Conservation (phyloP, 306 rosid genomes). For the Vachellia collinsii region DNA sequence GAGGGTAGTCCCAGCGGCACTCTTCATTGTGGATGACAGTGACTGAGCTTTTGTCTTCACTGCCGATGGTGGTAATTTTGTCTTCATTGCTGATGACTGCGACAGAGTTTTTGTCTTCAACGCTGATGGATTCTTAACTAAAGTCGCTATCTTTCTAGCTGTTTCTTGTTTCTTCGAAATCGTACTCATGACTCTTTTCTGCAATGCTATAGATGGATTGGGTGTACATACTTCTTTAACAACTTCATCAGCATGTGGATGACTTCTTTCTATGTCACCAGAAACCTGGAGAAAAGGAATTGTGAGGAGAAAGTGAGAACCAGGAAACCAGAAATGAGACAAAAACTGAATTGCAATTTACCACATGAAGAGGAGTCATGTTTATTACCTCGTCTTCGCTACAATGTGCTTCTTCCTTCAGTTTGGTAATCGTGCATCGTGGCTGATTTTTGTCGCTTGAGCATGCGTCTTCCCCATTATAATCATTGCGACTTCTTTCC, state of each 20-base stretch:
- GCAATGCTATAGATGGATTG: constrained; percentile 43
- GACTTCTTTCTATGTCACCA: neutral
- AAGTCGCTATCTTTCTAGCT: constrained; percentile 55
- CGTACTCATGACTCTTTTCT: constrained; percentile 49
- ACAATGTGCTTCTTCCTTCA: constrained; percentile 6
- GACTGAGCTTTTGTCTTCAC: neutral
- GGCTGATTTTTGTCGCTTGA: constrained; percentile 18
- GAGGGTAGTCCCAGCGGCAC: constrained; percentile 47
- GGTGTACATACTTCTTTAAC: constrained; percentile 76
- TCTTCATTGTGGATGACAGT: constrained; percentile 49
- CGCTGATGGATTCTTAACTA: constrained; percentile 13
- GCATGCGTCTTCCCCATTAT: constrained; percentile 31
- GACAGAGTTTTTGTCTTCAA: constrained; percentile 3
- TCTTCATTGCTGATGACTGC: neutral
- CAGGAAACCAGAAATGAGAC: too few species aligned
- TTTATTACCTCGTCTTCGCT: neutral
- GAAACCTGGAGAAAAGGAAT: neutral
- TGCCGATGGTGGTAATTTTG: constrained; percentile 5
- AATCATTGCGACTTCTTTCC: constrained; percentile 32
- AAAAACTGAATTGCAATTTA: neutral
- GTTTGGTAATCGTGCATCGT: neutral
- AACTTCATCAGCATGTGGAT: constrained; percentile 11
- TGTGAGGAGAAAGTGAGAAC: neutral
- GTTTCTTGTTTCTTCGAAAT: constrained; percentile 64
- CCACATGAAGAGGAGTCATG: neutral